A percentile compares a stretch with the other conserved stretches of the same genome.
Conservation (phyloP, 768 basidiomycete species). For the Termitomyces sp. region DNA sequence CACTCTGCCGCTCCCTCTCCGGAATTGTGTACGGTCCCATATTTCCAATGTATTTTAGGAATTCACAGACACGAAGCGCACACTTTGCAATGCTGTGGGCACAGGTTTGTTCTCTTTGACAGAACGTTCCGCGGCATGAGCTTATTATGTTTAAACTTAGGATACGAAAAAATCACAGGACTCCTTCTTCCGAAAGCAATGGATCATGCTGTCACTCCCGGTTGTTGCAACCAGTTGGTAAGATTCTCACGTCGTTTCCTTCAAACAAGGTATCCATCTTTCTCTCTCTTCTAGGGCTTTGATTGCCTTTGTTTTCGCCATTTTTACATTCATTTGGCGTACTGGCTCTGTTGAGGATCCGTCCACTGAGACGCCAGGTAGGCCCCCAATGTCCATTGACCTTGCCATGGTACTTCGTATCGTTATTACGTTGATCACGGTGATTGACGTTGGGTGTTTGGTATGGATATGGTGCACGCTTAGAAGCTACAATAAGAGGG, state of each 20-base stretch:
- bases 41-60: constrained; percentile 14
- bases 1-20: constrained; percentile 11
- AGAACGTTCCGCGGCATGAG: background rate
- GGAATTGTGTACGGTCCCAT: constrained; percentile 13
- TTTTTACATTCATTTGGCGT: constrained; percentile 12
- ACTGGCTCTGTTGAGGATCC: constrained; percentile 9
- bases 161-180: background rate
- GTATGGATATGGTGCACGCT: constrained; percentile 10
- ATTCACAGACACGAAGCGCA: background rate
- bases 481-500: constrained; percentile 3
- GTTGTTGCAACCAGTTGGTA: constrained; percentile 12
- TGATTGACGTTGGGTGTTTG: constrained; percentile 10
- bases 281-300: constrained; percentile 3
- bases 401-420: constrained; percentile 9
- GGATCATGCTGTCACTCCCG: constrained; percentile 15
- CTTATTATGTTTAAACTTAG: background rate
- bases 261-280: background rate
- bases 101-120: background rate
- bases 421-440: constrained; percentile 9
- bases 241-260: background rate
- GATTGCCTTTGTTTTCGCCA: constrained; percentile 9
- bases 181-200: constrained; percentile 4
- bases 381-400: constrained; percentile 8
- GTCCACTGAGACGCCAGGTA: background rate
- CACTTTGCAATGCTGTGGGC: constrained; percentile 14